Evolutionary conservation across 352 stramenopile genomes (phyloP), one percentile per base, ranked within the genome.

Genomic region (Phytophthora sp.): DNA sequence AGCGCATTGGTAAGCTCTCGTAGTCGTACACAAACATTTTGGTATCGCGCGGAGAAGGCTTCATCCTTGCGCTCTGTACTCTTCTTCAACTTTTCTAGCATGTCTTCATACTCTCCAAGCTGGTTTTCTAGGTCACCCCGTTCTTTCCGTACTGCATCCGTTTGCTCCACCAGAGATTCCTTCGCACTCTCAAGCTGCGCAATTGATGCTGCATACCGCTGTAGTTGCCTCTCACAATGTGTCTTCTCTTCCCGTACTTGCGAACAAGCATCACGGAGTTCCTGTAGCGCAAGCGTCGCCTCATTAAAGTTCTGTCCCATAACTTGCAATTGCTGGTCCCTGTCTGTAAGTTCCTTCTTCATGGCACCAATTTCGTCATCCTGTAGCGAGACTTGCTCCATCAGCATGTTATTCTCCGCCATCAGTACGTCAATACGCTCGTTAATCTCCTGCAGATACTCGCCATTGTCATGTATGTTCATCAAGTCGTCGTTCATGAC

Each of bases 251-350:
- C 72, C 28, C 76, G 73, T 3, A 91, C 60, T 8, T 70, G 67
- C 9, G 75, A 63, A 20, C 74, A 90, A 6, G 82, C 76, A 17
- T 89, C 82, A 6, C 84, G 70, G 4, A 92, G 61, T 15, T 92
- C 83, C 46, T 89, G 82, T 3, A 94, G 49, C 9, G 83, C 79
- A 2, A 84, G 37, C 8, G 85, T 91, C 0, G 82, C 85, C 26
- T 94, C 77, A 39, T 87, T 91, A 39, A 94, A 92, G 51, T 87
- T 87, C 39, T 92, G 80, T 0, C 69, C 76, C 80, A 94, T 91
- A 9, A 78, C 45, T 13, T 79, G 56, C n/a, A 94, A 52, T 38
- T 92, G 85, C n/a, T 84, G 54, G 23, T 94, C 85, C 3, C 82
- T 74, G 21, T 92, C 82, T 12, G 43, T 50, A 3, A 92, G 60